Evolutionary conservation across 257 asterid genomes (phyloP), one percentile per base, ranked within the genome.

Genomic region (Voacanga thouarsii): DNA sequence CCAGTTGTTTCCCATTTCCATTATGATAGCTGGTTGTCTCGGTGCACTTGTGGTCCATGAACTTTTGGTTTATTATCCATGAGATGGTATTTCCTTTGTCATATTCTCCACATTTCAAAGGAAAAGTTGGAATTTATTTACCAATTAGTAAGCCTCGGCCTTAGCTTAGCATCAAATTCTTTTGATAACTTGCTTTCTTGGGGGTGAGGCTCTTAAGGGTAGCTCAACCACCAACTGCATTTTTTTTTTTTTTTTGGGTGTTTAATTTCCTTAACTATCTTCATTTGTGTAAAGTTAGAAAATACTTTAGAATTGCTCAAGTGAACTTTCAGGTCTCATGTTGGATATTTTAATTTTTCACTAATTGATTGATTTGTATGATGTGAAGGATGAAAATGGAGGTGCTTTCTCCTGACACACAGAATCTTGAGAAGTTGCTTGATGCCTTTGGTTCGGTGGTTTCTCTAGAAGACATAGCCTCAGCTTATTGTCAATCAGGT

Each of bases 391-490:
- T 89, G 94, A 86, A 6, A 83, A 82, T 71, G 71, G 93, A 85
- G 10, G 87, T 23, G 79, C 84, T 81, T 78, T 86, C 86, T 75
- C 78, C 88, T 41, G 97, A 94, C 72, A 56, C 80, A 60, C 74
- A 64, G 71, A 90, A 90, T 84, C 88, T 94, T 59, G 85, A 86
- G 82, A 78, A 26, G 51, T 82, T 94, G 90, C 92, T 89, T 4
- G 90, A 92, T 53, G 75, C 83, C 49, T 92, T 94, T 82, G 92
- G 97, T 75, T 87, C 94, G 61, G 75, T 74, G 60, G 91, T 90
- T 75, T 89, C 97, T 69, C 91, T 91, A 11, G 77, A 89, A 49
- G 94, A 90, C 80, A 94, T 94, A 59, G 94, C 97, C 63, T 81
- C 94, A 7, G 94, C 97, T 70, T 94, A 94, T 75, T 84, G 87